phyloP scores from a whole-genome alignment of 345 rosid genomes.

The Eucalyptus coolabah region DNA sequence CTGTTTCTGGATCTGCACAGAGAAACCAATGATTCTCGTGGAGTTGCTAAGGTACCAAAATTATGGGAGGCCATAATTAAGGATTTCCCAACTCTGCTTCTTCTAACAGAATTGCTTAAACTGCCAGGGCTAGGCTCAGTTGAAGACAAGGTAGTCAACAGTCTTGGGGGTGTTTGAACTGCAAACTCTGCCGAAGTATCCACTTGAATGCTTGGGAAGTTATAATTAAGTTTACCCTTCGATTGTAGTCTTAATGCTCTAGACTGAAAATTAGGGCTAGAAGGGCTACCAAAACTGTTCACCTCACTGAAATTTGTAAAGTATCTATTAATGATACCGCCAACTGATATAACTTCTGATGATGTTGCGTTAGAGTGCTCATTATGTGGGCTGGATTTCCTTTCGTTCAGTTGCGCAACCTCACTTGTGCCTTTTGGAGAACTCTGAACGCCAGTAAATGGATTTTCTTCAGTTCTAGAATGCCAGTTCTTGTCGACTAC shows the following conservation, averaged over 20 bases:
- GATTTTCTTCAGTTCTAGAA: not conserved
- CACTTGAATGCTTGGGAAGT: not conserved
- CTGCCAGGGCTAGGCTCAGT: not conserved
- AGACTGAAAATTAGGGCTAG: not conserved
- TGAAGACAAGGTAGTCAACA: not conserved
- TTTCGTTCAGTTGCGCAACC: not conserved
- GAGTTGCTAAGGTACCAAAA: slow-evolving; percentile 3
- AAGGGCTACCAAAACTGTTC: not conserved
- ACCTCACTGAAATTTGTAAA: not conserved
- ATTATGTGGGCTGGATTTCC: not conserved
- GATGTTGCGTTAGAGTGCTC: not conserved
- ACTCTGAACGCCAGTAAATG: not conserved
- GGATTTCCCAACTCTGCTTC: slow-evolving; percentile 22
- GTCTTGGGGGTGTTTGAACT: slow-evolving; percentile 7
- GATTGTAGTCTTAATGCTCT: not conserved
- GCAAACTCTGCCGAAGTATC: not conserved
- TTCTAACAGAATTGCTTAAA: not conserved
- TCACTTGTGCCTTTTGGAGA: not conserved
- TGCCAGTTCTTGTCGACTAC: not conserved
- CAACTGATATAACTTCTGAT: not conserved
- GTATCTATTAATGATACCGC: not conserved
- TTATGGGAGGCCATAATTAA: slow-evolving; percentile 21
- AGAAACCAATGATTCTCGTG: slow-evolving; percentile 2
- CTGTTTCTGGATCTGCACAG: slow-evolving; percentile 8
- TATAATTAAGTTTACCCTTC: not conserved